Base-by-base conservation (phyloP, 2,329 filamentous ascomycete species). In the Diplocarpon rosae region DNA sequence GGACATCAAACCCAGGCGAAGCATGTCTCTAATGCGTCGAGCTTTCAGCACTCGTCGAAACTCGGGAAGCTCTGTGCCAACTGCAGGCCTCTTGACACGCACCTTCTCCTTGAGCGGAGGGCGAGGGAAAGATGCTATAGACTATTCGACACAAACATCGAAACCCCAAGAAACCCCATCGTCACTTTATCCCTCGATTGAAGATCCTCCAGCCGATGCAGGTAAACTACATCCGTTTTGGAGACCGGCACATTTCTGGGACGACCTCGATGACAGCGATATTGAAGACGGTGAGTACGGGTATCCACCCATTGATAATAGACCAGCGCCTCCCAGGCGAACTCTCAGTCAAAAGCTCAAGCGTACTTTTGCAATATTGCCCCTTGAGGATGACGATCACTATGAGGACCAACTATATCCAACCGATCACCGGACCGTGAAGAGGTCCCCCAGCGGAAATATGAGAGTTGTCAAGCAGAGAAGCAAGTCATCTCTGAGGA, bases 291-390 rank as follows among this genome's bases (percentile, higher is more conserved):
- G 44, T 28, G 42, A 48, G 15, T 43, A 48, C 30, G 41, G 31
- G 9, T 73, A 75, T 50, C 69, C 73, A 11, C 62, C 65, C 1
- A 62, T 71, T 43, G 69, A 73, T 46, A 70, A 72, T 46, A 68
- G 72, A 29, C 69, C 70, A 1, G 17, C 47, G 13, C 60, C 55
- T 16, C 69, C 69, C 2, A 68, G 69, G 31, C 63, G 69, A 43
- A 74, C 68, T 46, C 58, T 80, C 12, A 76, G 72, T 45, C 50
- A 57, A 11, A 58, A 54, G 24, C 37, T 62, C 14, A 62, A 73
- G 61, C 66, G 68, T 30, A 80, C 76, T 0, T 79, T 81, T 64
- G 70, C 76, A 11, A 77, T 80, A 24, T 56, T 80, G 38, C 76
- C 78, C 0, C 52, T 68, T n/a, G 62, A 68, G 37, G 64, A 69